These are phyloP conservation scores for Ogataea populi-albae DNA, from an alignment of 805 yeast genomes.

Conservation along the genomic window DNA sequence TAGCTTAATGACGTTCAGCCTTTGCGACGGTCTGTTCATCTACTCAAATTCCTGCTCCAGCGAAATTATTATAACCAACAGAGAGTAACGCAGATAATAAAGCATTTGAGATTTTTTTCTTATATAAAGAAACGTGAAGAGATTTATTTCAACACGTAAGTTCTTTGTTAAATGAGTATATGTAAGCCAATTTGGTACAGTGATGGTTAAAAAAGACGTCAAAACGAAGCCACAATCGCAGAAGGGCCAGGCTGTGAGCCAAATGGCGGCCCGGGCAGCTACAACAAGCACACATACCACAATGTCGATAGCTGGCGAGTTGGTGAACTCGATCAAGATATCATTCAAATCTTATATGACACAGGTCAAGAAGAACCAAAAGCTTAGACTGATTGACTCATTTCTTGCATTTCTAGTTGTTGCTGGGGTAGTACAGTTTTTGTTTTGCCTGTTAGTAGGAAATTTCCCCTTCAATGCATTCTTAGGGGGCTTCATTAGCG, in stretches of 20 bases:
- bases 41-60: too few relatives aligned
- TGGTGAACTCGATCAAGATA: conserved; percentile 29
- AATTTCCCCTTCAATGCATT: conserved; percentile 97
- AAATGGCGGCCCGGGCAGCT: conserved; percentile 5
- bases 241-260: conserved; percentile 2
- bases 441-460: conserved; percentile 73
- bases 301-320: conserved; percentile 27
- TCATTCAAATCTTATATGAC: conserved; percentile 34
- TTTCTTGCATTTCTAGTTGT: conserved; percentile 73
- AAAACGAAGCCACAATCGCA: conserved; percentile 15
- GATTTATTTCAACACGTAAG: too few relatives aligned
- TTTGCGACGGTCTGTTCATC: conserved; percentile 1
- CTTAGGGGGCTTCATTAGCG: conserved; percentile 84
- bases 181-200: too few relatives aligned
- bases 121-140: too few relatives aligned
- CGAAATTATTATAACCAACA: too few relatives aligned
- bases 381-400: conserved; percentile 67
- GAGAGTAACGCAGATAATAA: too few relatives aligned
- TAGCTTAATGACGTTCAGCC: neutral
- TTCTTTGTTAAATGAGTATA: too few relatives aligned
- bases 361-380: conserved; percentile 32
- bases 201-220: conserved; percentile 42
- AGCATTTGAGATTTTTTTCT: too few relatives aligned
- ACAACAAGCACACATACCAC: conserved; percentile 6
- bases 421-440: conserved; percentile 75